Evolutionary conservation across 441 rosid genomes (phyloP).

Genomic region (Flueggea neowawraea): DNA sequence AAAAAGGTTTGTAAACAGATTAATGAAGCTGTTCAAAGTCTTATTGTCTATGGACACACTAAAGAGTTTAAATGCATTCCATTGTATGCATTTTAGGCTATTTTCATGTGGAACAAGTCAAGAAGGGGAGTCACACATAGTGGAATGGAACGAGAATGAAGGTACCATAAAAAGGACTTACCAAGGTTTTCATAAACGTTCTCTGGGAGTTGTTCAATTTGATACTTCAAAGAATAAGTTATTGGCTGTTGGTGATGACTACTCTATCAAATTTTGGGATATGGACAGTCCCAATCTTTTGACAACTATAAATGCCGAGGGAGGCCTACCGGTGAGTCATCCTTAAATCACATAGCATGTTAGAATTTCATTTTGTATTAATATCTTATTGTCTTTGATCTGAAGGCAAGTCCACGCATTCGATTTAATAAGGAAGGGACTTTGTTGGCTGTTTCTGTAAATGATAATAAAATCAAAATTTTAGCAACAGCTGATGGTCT

Average conservation of each 20-base stretch:
- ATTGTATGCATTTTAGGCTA: conserved; percentile 30
- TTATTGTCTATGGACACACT: conserved; percentile 3
- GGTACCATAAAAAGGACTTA: conserved; percentile 59
- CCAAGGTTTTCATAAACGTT: conserved; percentile 57
- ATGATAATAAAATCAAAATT: conserved; percentile 61
- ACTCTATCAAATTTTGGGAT: conserved; percentile 63
- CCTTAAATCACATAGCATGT: conserved; percentile 6
- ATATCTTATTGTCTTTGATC: conserved; percentile 4
- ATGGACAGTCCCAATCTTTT: conserved; percentile 57
- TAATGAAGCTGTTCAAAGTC: neutral
- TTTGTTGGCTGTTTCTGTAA: conserved; percentile 62
- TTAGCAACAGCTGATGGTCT: conserved; percentile 60
- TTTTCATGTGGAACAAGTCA: conserved; percentile 76
- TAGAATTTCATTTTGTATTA: neutral
- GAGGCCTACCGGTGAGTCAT: conserved; percentile 53
- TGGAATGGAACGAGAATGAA: conserved; percentile 82
- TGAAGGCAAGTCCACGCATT: conserved; percentile 60
- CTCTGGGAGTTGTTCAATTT: conserved; percentile 63
- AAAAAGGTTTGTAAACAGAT: conserved; percentile 29
- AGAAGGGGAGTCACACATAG: conserved; percentile 65
- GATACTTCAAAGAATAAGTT: conserved; percentile 59
- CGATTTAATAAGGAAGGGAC: conserved; percentile 69
- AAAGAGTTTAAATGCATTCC: conserved; percentile 6
- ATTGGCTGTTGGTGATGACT: conserved; percentile 74
- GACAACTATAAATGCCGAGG: conserved; percentile 49